Conservation (phyloP, 345 rosid species). For the Brassica napus region Da-Ae NC_063446.1:24291001-24291500, state of each 20-base stretch:
- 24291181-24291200: constrained; percentile 88
- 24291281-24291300: constrained; percentile 95
- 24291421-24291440: too few relatives aligned
- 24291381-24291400: background rate
- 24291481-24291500: too few relatives aligned
- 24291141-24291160: too few relatives aligned
- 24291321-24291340: constrained; percentile 91
- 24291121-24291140: too few relatives aligned
- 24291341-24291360: constrained; percentile 83
- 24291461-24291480: too few relatives aligned
- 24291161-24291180: constrained; percentile 49
- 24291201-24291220: constrained; percentile 81
- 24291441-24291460: too few relatives aligned
- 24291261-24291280: constrained; percentile 98
- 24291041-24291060: too few relatives aligned
- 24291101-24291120: too few relatives aligned
- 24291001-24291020: too few relatives aligned
- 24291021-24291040: too few relatives aligned
- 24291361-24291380: constrained; percentile 22
- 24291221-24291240: constrained; percentile 79
- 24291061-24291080: too few relatives aligned
- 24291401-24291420: background rate
- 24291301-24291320: constrained; percentile 93
- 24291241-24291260: constrained; percentile 96
- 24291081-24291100: too few relatives aligned